Evolutionary conservation across 441 rosid species (phyloP), one percentile per base, ranked within the genome.

Genomic region (Macaranga tanarius): DNA sequence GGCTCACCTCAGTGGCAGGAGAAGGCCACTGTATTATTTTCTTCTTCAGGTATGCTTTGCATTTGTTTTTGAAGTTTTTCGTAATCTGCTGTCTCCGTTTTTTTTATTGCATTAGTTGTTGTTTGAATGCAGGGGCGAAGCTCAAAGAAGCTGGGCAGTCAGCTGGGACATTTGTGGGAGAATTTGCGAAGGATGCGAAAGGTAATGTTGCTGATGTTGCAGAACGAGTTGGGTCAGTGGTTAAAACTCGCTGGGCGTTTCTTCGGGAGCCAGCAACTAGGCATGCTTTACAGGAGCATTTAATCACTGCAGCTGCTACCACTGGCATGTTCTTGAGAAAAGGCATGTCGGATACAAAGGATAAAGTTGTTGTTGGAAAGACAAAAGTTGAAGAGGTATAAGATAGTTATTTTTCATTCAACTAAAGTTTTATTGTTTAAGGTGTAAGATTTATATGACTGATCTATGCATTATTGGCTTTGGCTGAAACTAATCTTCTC

Each of bases 381-480:
- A 86, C 76, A n/a, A 94, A 92, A 86, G 90, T 92, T n/a, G 97
- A 90, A 87, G 99, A 94, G 99, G 99, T 94, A 2, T 42, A 5
- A 31, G 47, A 9, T 23, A 34, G 22, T 71, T 38, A 25, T n/a
- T 42, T n/a, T 42, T 16, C 12, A 67, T 47, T 67, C n/a, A 45
- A 6, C 31, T 57, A 42, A 28, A 50, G 11, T 65, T 44, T 42
- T 20, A 17, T 65, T 56, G 23, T 71, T 38, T 62, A 50, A 17
- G 59, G 52, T 25, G 22, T 25, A 47, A 34, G 3, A 20, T 73
- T 65, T 11, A 64, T 38, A 26, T n/a, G 67, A 55, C 23, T 55
- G n/a, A 22, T 45, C 45, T 59, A 51, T 26, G 12, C 31, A 16
- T 28, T 31, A 31, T 31, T 31, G 38, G 38, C 1, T 31, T 2